Conservation (phyloP, 75 land plant genomes). For the Cryptomeria japonica region DNA sequence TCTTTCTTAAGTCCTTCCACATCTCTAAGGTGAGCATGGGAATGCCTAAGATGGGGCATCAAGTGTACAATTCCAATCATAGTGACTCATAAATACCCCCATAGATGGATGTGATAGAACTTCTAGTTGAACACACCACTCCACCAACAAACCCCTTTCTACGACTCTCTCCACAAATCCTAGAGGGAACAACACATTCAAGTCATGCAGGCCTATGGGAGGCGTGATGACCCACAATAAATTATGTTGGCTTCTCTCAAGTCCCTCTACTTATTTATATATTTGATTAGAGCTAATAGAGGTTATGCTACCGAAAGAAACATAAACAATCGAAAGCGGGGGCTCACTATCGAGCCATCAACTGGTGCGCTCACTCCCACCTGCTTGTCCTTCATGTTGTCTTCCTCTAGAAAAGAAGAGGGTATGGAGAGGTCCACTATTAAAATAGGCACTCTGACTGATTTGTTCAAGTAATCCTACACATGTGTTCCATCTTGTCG, state of each 20-base stretch:
- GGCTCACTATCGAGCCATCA: slow-evolving; percentile 13
- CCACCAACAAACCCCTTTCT: background rate
- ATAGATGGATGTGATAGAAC: no score
- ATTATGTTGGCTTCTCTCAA: slow-evolving; percentile 2
- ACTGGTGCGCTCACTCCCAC: background rate
- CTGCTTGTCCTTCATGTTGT: background rate
- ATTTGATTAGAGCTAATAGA: background rate
- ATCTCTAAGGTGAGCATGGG: no score
- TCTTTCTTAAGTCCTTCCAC: no score
- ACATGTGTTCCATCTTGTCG: background rate
- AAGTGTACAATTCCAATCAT: no score
- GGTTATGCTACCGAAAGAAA: slow-evolving; percentile 15
- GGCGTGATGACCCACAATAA: slow-evolving; percentile 21
- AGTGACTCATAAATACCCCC: no score
- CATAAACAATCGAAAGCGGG: slow-evolving; percentile 7
- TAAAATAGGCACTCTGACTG: no score
- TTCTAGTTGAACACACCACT: no score
- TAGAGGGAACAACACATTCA: background rate
- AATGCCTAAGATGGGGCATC: no score
- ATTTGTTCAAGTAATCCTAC: background rate
- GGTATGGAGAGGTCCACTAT: background rate
- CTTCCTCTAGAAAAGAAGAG: background rate
- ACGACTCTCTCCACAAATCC: background rate
- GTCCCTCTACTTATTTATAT: background rate
- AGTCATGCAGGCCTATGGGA: background rate